These are phyloP conservation scores for Mycena sanguinolenta DNA, from an alignment of 768 basidiomycete genomes.

Conservation along the genomic window DNA sequence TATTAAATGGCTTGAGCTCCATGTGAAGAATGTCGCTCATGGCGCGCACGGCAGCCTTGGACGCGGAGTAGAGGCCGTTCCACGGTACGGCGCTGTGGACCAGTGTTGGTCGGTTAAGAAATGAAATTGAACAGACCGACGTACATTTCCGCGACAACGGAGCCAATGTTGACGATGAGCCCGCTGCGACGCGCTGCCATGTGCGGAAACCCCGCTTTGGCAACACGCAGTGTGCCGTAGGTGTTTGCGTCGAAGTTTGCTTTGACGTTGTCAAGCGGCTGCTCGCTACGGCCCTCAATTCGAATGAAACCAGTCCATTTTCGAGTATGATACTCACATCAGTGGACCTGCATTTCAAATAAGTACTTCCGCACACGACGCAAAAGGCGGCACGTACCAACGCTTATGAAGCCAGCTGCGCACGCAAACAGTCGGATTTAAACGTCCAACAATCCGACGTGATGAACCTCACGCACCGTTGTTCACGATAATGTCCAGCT, in stretches of 20 bases:
- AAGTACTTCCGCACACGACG: not conserved
- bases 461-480: constrained; percentile 73
- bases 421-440: too few relatives aligned
- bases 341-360: constrained; percentile 54
- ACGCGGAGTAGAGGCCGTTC: constrained; percentile 60
- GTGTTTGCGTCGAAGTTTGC: constrained; percentile 76
- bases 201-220: constrained; percentile 73
- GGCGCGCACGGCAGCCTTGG: constrained; percentile 70
- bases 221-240: constrained; percentile 69
- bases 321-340: constrained; percentile 40
- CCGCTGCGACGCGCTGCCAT: constrained; percentile 78
- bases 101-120: not conserved
- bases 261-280: constrained; percentile 65
- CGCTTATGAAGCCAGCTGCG: constrained; percentile 24
- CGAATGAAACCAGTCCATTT: not conserved
- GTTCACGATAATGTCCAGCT: constrained; percentile 82
- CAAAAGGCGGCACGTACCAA: constrained; percentile 16
- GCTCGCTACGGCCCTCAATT: constrained; percentile 62
- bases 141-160: constrained; percentile 72
- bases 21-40: constrained; percentile 76
- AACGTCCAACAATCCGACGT: not conserved
- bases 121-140: constrained; percentile 38
- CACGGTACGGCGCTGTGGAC: constrained; percentile 26
- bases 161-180: constrained; percentile 81
- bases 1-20: constrained; percentile 81